phyloP scores from a whole-genome alignment of 306 rosid genomes.

The Citrullus amarus region DNA sequence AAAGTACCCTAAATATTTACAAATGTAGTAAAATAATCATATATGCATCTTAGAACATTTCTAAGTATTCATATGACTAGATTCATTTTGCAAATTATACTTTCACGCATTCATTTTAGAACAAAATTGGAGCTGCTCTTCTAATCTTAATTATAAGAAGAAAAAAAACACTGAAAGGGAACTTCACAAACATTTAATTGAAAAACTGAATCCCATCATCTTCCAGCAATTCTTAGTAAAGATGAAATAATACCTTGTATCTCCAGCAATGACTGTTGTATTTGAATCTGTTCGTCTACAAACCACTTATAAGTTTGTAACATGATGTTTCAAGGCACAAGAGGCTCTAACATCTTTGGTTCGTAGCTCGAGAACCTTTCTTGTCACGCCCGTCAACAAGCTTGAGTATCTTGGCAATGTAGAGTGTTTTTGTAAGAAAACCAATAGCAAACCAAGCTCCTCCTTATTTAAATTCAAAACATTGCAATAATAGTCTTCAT shows the following conservation, averaged over 20 bases:
- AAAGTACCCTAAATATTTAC: too few species aligned
- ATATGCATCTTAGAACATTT: too few species aligned
- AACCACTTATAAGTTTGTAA: slow-evolving; percentile 57
- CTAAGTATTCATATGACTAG: too few species aligned
- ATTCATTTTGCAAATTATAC: too few species aligned
- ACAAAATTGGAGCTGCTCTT: background rate
- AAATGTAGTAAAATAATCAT: too few species aligned
- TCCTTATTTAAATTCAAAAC: slow-evolving; percentile 42
- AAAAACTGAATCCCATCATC: slow-evolving; percentile 31
- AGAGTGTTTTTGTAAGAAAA: slow-evolving; percentile 51
- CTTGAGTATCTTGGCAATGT: slow-evolving; percentile 44
- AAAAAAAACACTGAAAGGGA: background rate
- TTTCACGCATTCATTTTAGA: too few species aligned
- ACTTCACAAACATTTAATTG: background rate
- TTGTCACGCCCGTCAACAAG: slow-evolving; percentile 54
- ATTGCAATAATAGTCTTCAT: too few species aligned
- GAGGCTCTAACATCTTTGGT: slow-evolving; percentile 50
- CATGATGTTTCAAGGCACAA: slow-evolving; percentile 26
- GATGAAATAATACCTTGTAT: slow-evolving; percentile 84
- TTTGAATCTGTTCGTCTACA: slow-evolving; percentile 56
- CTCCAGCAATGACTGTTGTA: slow-evolving; percentile 63
- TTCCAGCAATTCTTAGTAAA: slow-evolving; percentile 60
- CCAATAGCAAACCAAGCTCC: slow-evolving; percentile 48
- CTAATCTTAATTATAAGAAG: background rate
- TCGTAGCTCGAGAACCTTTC: slow-evolving; percentile 63